phyloP scores from a whole-genome alignment of 306 rosid genomes.

The Datisca glomerata region DNA sequence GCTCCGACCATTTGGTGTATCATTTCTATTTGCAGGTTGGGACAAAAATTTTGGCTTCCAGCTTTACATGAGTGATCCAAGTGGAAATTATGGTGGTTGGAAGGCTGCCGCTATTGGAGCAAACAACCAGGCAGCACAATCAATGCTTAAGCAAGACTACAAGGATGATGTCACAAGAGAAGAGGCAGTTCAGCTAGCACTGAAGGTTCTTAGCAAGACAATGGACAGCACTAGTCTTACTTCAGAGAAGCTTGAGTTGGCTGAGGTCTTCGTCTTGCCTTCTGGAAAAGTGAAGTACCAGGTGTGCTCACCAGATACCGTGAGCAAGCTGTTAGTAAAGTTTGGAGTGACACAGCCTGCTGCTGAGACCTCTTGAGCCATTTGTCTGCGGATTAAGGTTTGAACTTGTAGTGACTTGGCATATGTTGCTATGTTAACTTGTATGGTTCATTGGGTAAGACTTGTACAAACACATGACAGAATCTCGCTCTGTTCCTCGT shows the following conservation, averaged over 20 bases:
- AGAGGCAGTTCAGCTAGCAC: slow-evolving; percentile 28
- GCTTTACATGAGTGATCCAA: slow-evolving; percentile 32
- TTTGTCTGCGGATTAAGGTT: not conserved
- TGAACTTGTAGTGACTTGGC: not conserved
- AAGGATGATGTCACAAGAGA: slow-evolving; percentile 28
- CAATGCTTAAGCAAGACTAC: slow-evolving; percentile 29
- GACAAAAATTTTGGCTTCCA: slow-evolving; percentile 28
- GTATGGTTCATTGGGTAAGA: not conserved
- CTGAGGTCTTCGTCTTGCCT: slow-evolving; percentile 26
- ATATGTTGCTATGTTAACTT: not conserved
- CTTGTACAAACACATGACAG: not conserved
- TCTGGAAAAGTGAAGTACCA: slow-evolving; percentile 30
- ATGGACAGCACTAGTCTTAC: slow-evolving; percentile 39
- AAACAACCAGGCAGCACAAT: slow-evolving; percentile 32
- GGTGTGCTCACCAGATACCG: slow-evolving; percentile 22
- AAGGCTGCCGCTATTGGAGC: slow-evolving; percentile 31
- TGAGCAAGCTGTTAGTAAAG: slow-evolving; percentile 25
- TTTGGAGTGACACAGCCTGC: slow-evolving; percentile 28
- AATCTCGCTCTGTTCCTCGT: not conserved
- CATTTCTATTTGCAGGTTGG: slow-evolving; percentile 27
- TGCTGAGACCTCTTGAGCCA: slow-evolving; percentile 16
- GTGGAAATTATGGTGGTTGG: slow-evolving; percentile 32
- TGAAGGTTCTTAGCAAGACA: slow-evolving; percentile 36
- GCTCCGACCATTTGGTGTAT: slow-evolving; percentile 28
- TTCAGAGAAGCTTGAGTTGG: slow-evolving; percentile 33